Evolutionary conservation across 208 protist genomes (phyloP).

Genomic region (Tritrichomonas foetus): DNA sequence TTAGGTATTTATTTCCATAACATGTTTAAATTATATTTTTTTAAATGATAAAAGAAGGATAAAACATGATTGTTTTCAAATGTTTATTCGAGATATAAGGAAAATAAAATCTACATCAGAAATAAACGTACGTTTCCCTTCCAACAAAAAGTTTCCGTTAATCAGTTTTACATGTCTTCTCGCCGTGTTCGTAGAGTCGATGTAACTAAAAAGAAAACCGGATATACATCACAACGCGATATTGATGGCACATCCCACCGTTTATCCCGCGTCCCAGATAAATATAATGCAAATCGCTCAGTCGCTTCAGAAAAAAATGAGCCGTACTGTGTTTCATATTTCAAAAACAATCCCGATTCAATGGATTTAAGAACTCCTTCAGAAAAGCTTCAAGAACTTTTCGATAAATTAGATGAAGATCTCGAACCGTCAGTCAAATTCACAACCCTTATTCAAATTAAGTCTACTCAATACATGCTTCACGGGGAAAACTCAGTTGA

Average conservation of each 20-base stretch:
- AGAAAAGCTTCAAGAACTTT: not conserved
- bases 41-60: no score
- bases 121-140: no score
- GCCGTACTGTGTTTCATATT: not conserved
- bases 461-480: not conserved
- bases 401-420: not conserved
- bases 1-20: no score
- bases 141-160: no score
- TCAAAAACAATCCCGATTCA: not conserved
- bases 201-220: no score
- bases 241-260: not conserved
- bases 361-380: not conserved
- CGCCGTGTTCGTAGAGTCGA: no score
- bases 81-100: no score
- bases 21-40: no score
- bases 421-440: not conserved
- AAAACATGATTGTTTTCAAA: no score
- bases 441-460: not conserved
- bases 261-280: not conserved
- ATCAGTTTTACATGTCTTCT: no score
- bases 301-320: not conserved
- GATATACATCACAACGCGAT: not conserved
- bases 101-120: no score
- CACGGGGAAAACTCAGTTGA: not conserved
- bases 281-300: not conserved